phyloP scores from a whole-genome alignment of 1,139 yeast species.

The Blastobotrys serpentis region DNA sequence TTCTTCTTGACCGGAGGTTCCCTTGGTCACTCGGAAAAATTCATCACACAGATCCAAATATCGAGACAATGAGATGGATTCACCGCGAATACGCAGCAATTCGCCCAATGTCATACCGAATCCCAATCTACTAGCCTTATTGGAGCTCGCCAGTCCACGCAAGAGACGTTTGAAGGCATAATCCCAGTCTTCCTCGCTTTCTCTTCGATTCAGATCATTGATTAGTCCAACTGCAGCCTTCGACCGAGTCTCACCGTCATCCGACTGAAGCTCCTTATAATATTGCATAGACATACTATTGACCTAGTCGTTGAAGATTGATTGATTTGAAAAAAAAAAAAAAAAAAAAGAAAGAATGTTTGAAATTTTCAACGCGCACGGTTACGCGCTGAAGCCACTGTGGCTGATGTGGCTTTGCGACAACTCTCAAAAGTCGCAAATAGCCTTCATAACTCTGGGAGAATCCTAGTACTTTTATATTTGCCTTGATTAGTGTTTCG shows the following conservation, averaged over 20 bases:
- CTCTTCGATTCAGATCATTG: slow-evolving; percentile 49
- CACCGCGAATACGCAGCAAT: slow-evolving; percentile 49
- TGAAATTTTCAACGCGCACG: not conserved
- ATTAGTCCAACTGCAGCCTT: slow-evolving; percentile 69
- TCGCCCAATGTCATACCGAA: slow-evolving; percentile 88
- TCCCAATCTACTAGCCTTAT: slow-evolving; percentile 84
- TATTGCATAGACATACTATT: slow-evolving; percentile 47
- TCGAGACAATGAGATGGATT: slow-evolving; percentile 40
- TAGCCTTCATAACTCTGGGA: too few species aligned
- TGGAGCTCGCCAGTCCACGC: slow-evolving; percentile 76
- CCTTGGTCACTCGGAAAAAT: slow-evolving; percentile 45
- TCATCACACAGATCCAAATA: slow-evolving; percentile 48
- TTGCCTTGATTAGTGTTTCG: too few species aligned
- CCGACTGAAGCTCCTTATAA: slow-evolving; percentile 77
- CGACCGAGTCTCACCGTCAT: slow-evolving; percentile 68
- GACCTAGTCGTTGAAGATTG: too few species aligned
- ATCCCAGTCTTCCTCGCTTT: slow-evolving; percentile 64
- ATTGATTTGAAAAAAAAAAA: slow-evolving; percentile 9
- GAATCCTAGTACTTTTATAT: too few species aligned
- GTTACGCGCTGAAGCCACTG: not conserved
- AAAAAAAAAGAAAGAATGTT: slow-evolving; percentile 1
- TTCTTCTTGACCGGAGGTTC: slow-evolving; percentile 75
- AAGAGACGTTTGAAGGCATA: slow-evolving; percentile 77
- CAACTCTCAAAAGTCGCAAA: too few species aligned
- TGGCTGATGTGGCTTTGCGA: not conserved